Evolutionary conservation across 371 early-diverging fungal genomes (phyloP), one percentile per base, ranked within the genome.

Genomic region (Dichotomocladium elegans): DNA sequence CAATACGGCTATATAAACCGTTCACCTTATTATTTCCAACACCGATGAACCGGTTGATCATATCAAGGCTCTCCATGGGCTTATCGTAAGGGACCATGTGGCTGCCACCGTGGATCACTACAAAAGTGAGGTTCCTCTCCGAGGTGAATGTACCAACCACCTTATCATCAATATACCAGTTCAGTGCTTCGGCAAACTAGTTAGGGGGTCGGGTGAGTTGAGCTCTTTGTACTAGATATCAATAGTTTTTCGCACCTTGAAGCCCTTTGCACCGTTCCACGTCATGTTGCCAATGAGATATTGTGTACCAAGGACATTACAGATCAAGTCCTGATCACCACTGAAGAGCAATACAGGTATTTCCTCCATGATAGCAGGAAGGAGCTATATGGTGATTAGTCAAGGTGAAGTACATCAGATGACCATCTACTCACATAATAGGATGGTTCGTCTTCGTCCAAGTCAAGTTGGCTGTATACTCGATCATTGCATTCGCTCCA

Each of bases 61-160:
- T 83, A 46, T 86, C 90, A 34, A 85, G 49, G 11, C 83, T 68
- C 28, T 73, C 87, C 11, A 67, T 30, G 0, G 91, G 89, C 30
- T 69, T 57, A 58, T 92, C 92, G 28, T 89, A 82, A 17, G 92
- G 87, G 0, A 85, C 84, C 94, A 93, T 93, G 60, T 93, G 94
- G 30, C 83, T 83, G 11, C 86, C 86, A 55, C 88, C 80, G 47
- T 80, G 72, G 22, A 91, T 68, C 7, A 84, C 19, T 0, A 85
- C 82, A 64, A 83, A 86, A 1, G 82, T 85, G 47, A 93, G 68
- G 55, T 91, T 91, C 22, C 88, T 70, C 7, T 74, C 82, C 24
- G 68, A 61, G 21, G 74, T 77, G 60, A 77, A 77, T 41, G 67
- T 55, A 19, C 91, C 93, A 22, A 70, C 77, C 2, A 69, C 21